These are phyloP conservation scores for Fomitiporia mediterranea DNA, from an alignment of 1,284 basidiomycete genomes.

Conservation along the genomic window DNA sequence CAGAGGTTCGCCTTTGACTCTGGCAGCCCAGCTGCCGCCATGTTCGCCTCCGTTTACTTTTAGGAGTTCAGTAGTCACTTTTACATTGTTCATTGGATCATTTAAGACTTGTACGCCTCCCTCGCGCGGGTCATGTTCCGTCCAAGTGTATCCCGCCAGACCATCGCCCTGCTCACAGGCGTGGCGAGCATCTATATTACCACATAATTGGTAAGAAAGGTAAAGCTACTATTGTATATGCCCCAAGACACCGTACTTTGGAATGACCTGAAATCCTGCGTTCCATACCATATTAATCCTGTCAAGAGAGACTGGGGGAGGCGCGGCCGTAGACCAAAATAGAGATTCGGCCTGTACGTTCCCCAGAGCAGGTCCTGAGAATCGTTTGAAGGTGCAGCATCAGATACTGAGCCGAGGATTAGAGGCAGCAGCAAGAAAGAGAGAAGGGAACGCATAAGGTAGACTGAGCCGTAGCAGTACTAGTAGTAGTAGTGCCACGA, in stretches of 20 bases:
- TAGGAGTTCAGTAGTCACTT: slow-evolving; percentile 80
- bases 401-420: slow-evolving; percentile 18
- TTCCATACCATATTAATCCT: slow-evolving; percentile 90
- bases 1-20: slow-evolving; percentile 81
- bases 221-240: neutral
- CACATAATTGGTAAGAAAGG: slow-evolving; percentile 13
- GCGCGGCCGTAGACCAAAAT: slow-evolving; percentile 86
- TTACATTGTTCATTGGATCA: slow-evolving; percentile 79
- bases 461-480: neutral
- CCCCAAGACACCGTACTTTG: slow-evolving; percentile 42
- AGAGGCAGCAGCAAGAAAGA: slow-evolving; percentile 27
- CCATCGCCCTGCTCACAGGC: slow-evolving; percentile 87
- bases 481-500: no score
- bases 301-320: slow-evolving; percentile 85
- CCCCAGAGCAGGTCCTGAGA: slow-evolving; percentile 84
- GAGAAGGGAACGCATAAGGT: slow-evolving; percentile 11
- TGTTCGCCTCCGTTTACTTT: slow-evolving; percentile 75
- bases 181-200: slow-evolving; percentile 67
- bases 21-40: slow-evolving; percentile 87
- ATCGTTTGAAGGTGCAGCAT: slow-evolving; percentile 30
- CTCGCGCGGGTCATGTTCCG: slow-evolving; percentile 78
- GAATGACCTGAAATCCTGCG: slow-evolving; percentile 72
- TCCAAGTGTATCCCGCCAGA: slow-evolving; percentile 81
- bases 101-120: slow-evolving; percentile 83
- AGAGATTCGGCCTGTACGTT: slow-evolving; percentile 85